Base-by-base conservation (phyloP, 2,329 filamentous ascomycete species). In the Pseudonectria foliicola region DNA sequence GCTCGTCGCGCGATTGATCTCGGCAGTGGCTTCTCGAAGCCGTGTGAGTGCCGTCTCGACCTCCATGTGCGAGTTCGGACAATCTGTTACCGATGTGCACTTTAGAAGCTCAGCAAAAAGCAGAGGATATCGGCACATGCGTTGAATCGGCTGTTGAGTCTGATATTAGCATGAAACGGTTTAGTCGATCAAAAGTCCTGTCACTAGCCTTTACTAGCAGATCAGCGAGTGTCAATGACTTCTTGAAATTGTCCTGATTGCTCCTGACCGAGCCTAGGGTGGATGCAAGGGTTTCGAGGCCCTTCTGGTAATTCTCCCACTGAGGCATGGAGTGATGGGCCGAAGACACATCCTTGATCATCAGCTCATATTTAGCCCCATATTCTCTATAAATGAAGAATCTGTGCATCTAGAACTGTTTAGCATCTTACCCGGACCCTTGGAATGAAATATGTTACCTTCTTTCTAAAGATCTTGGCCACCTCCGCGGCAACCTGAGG, bases 301-400 rank as follows among this genome's bases (percentile, higher is more conserved):
- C 92, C 52, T 77, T 82, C 52, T 95, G 88, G 53, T 88, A 90
- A 5, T 76, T 73, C 29, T 80, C 73, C 85, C 86, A 94, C 33
- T 82, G 73, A 15, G 78, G 77, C 46, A 85, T 73, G 6, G 73
- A 75, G 39, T 79, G 74, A 43, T 84, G 77, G 12, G 82, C 71
- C 16, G 80, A 71, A 24, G 80, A 76, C 25, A 93, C 66, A 44
- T 94, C 86, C 44, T 83, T 79, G 30, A 83, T 78, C 68, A 95
- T 84, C 46, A 87, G 71, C 47, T 93, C 86, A 59, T 92, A 94
- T 54, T 90, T 90, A 33, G 84, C 83, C 25, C 85, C 85, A 56
- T 95, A 98, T 49, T 94, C 85, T 62, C 94, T 85, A 55, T 98
- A 98, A 32, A 82, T 70, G 54, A 85, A 83, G 62, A 96, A 92